phyloP scores from a whole-genome alignment of 23 red algal genomes.

The Gracilariopsis chorda region DNA sequence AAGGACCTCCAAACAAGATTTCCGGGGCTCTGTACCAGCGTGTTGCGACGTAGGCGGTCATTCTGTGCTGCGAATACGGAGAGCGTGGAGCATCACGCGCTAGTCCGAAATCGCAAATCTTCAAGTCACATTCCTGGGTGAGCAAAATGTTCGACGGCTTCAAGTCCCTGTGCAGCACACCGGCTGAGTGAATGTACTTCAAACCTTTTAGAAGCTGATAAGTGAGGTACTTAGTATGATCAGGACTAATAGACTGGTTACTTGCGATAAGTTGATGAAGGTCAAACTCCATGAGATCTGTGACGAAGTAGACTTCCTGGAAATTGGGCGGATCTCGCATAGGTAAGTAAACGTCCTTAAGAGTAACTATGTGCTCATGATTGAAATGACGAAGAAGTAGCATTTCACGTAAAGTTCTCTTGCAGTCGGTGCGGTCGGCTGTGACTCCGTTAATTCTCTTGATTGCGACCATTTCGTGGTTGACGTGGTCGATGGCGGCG shows the following conservation, averaged over 20 bases:
- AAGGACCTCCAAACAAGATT: slow-evolving; percentile 75
- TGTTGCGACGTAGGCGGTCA: slow-evolving; percentile 90
- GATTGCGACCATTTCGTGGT: slow-evolving; percentile 75
- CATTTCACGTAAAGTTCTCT: slow-evolving; percentile 89
- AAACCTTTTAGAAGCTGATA: slow-evolving; percentile 92
- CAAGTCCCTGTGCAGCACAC: slow-evolving; percentile 93
- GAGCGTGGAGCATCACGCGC: slow-evolving; percentile 51
- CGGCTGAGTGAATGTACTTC: slow-evolving; percentile 95
- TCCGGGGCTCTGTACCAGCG: slow-evolving; percentile 92
- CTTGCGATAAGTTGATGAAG: slow-evolving; percentile 95
- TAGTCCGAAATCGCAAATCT: slow-evolving; percentile 88
- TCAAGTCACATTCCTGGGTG: slow-evolving; percentile 82
- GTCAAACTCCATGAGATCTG: slow-evolving; percentile 94
- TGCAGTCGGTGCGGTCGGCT: slow-evolving; percentile 76
- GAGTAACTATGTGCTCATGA: slow-evolving; percentile 90
- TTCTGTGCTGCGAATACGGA: neutral
- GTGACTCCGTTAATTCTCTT: slow-evolving; percentile 92
- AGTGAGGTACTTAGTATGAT: slow-evolving; percentile 92
- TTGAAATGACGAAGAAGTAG: slow-evolving; percentile 84
- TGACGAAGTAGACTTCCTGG: slow-evolving; percentile 94
- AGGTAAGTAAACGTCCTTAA: slow-evolving; percentile 89
- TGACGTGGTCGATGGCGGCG: slow-evolving; percentile 33
- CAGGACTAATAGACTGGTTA: slow-evolving; percentile 71
- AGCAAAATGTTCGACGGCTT: slow-evolving; percentile 97
- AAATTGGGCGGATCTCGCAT: slow-evolving; percentile 38